Conservation (phyloP, 306 rosid species). For the Pyrus pyrifolia region DNA sequence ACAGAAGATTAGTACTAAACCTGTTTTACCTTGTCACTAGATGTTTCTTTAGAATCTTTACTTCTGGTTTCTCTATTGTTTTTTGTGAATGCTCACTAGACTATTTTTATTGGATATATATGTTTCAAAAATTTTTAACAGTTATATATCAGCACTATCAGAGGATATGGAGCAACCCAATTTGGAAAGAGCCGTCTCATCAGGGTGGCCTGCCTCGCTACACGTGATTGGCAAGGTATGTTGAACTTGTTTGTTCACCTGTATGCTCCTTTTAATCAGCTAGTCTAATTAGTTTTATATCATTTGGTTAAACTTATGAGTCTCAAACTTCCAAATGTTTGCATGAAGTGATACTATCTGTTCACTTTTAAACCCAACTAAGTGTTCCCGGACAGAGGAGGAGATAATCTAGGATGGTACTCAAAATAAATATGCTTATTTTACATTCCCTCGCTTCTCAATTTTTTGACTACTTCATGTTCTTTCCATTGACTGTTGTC, state of each 20-base stretch:
- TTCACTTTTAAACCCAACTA: not conserved
- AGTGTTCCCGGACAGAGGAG: not conserved
- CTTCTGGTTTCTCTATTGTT: not conserved
- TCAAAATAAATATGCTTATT: not conserved
- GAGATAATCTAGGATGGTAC: not conserved
- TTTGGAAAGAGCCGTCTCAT: conserved; percentile 59
- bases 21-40: not conserved
- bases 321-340: not conserved
- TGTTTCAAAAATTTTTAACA: conserved; percentile 13
- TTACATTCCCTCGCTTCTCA: not conserved
- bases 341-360: not conserved
- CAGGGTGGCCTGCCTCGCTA: conserved; percentile 85
- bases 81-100: not conserved
- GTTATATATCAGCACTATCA: conserved; percentile 88
- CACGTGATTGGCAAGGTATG: conserved; percentile 97
- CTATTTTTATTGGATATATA: not conserved
- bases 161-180: conserved; percentile 50
- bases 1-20: not conserved
- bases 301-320: not conserved
- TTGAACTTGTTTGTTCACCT: not conserved
- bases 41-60: not conserved
- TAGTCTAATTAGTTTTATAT: not conserved
- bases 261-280: not conserved
- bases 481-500: not conserved
- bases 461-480: not conserved